phyloP scores from a whole-genome alignment of 2,329 filamentous ascomycete species.

The Scedosporium boydii region DNA sequence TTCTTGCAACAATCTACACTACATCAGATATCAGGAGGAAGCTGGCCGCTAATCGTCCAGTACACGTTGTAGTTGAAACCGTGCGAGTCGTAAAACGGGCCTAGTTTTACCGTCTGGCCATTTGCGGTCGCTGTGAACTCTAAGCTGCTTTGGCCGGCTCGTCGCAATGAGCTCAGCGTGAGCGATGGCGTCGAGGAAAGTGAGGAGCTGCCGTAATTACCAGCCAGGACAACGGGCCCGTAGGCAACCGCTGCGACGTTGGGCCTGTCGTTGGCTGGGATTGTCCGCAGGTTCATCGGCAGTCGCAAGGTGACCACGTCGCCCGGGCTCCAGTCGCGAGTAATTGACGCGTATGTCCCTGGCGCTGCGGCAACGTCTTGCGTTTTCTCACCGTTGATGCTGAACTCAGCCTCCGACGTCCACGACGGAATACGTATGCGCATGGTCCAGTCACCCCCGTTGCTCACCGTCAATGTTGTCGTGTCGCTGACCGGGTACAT shows the following conservation, averaged over 20 bases:
- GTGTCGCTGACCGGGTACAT: slow-evolving; percentile 31
- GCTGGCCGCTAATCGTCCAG: slow-evolving; percentile 25
- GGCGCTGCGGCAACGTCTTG: slow-evolving; percentile 16
- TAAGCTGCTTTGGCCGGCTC: no score
- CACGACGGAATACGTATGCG: slow-evolving; percentile 37
- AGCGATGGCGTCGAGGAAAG: slow-evolving; percentile 19
- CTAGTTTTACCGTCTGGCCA: slow-evolving; percentile 20
- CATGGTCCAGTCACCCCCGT: slow-evolving; percentile 22
- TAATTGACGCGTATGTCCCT: slow-evolving; percentile 30
- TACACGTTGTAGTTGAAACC: slow-evolving; percentile 33
- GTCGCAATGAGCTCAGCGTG: slow-evolving; percentile 17
- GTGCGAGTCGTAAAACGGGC: slow-evolving; percentile 30
- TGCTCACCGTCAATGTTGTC: slow-evolving; percentile 25
- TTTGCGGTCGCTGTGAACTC: slow-evolving; percentile 24
- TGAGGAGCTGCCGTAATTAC: slow-evolving; percentile 29
- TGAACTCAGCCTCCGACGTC: slow-evolving; percentile 27
- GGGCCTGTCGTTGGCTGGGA: slow-evolving; percentile 37
- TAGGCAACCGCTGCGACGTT: slow-evolving; percentile 34
- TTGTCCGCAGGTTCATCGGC: slow-evolving; percentile 31
- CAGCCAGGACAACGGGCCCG: slow-evolving; percentile 34
- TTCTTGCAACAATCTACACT: no score
- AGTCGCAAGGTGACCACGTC: slow-evolving; percentile 33
- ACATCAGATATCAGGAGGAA: no score
- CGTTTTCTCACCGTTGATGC: slow-evolving; percentile 28
- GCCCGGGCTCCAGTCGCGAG: slow-evolving; percentile 29